Base-by-base conservation (phyloP, 441 rosid species). In the Kokia cookei region DNA sequence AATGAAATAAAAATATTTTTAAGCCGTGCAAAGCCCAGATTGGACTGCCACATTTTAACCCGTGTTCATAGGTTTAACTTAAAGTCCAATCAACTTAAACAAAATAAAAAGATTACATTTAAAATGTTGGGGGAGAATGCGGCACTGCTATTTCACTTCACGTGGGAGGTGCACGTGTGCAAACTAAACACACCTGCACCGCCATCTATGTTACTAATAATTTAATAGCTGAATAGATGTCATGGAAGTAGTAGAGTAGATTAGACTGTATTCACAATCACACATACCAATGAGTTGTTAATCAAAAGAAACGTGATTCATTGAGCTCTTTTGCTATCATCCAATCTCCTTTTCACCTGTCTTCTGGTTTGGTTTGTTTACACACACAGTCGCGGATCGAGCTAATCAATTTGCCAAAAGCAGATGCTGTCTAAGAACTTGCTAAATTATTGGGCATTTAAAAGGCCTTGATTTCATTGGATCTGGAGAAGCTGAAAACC, bases 401-500 rank as follows among this genome's bases (percentile, higher is more conserved):
- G 22, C 22, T 19, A 19, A 19, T 19, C 22, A 19, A 19, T 19
- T 19, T 19, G 22, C 22, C 22, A 19, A 19, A 19, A 19, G 22
- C 0, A 19, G 22, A 19, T 19, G 22, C 22, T 19, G 22, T 19
- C 0, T 19, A 19, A 19, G 22, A 19, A 19, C 22, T 19, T 19
- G 0, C 0, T 19, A 19, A 19, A 19, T 19, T 19, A 19, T 19
- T 19, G 22, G 22, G 50, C 51, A 3, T 58, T 75, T 51, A 59
- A 79, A 79, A 15, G 63, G 17, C 72, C 24, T 24, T 17, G 10
- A 7, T 17, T 54, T 72, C 77, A 76, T 81, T 83, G 86, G 85
- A 83, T 86, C 85, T 82, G 81, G 74, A 7, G 67, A 74, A 76
- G 78, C 43, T 80, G 59, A 9, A 75, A 72, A 72, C 53, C 22